phyloP scores from a whole-genome alignment of 2,329 filamentous ascomycete genomes.

The Apiospora hydei region DNA sequence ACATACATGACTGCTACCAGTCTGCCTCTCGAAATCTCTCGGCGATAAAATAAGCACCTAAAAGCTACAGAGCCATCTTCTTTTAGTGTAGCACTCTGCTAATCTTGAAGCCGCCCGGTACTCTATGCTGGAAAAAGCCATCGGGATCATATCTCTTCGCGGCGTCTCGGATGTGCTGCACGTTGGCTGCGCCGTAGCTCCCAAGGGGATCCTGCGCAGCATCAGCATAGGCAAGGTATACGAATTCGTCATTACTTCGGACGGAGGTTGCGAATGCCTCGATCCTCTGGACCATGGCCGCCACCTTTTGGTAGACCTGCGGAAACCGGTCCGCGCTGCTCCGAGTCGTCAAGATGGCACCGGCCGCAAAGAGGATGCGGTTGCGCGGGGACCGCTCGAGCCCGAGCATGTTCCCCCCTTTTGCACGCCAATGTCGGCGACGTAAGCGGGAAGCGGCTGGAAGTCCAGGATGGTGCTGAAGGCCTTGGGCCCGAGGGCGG shows the following conservation, averaged over 20 bases:
- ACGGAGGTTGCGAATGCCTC: constrained; percentile 32
- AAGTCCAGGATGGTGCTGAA: constrained; percentile 29
- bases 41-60: not conserved
- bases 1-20: too few relatives aligned
- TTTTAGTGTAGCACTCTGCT: constrained; percentile 18
- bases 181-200: constrained; percentile 45
- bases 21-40: too few relatives aligned
- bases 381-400: constrained; percentile 40
- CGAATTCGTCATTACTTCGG: constrained; percentile 37
- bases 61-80: not conserved
- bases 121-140: constrained; percentile 45
- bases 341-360: constrained; percentile 37
- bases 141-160: constrained; percentile 46
- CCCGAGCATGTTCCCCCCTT: constrained; percentile 42
- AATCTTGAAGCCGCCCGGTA: constrained; percentile 49
- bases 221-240: constrained; percentile 48
- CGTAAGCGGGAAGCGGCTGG: constrained; percentile 37
- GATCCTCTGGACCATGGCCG: constrained; percentile 39
- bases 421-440: constrained; percentile 41
- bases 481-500: constrained; percentile 27
- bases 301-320: constrained; percentile 41
- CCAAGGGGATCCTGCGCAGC: constrained; percentile 40
- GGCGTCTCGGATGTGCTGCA: constrained; percentile 39
- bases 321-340: constrained; percentile 37
- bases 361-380: constrained; percentile 39